Evolutionary conservation across 306 rosid genomes (phyloP).

Genomic region (Vicia villosa): DNA sequence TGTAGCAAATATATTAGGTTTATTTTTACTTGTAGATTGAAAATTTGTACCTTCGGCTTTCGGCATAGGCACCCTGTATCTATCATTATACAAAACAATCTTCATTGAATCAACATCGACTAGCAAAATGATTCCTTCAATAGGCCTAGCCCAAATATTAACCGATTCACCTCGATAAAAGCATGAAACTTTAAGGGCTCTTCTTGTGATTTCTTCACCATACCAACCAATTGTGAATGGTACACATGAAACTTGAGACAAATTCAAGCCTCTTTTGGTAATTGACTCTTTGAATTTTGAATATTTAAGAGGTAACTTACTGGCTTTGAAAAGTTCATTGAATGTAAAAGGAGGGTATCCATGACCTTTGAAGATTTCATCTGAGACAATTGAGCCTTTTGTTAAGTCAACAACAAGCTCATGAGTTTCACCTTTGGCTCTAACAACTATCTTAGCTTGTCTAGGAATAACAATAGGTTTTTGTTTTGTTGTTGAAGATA

Average conservation of each 20-base stretch:
- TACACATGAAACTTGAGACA: slow-evolving; percentile 76
- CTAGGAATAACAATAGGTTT: slow-evolving; percentile 49
- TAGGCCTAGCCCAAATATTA: slow-evolving; percentile 80
- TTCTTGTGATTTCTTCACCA: slow-evolving; percentile 59
- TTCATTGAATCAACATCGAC: slow-evolving; percentile 77
- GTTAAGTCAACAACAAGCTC: slow-evolving; percentile 67
- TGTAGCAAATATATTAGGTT: slow-evolving; percentile 22
- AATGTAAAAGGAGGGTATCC: slow-evolving; percentile 83
- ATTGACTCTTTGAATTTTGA: slow-evolving; percentile 62
- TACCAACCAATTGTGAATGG: slow-evolving; percentile 88
- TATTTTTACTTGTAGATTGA: slow-evolving; percentile 38
- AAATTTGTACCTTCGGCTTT: slow-evolving; percentile 75
- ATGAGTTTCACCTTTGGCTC: slow-evolving; percentile 63
- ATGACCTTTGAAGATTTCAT: slow-evolving; percentile 59
- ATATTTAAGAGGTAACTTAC: slow-evolving; percentile 62
- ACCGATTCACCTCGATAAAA: slow-evolving; percentile 65
- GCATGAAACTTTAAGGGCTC: slow-evolving; percentile 68
- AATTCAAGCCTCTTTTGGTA: slow-evolving; percentile 58
- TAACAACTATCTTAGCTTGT: slow-evolving; percentile 67
- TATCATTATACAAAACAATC: slow-evolving; percentile 59
- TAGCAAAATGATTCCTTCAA: slow-evolving; percentile 64
- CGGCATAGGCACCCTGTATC: slow-evolving; percentile 66
- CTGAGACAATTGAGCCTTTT: slow-evolving; percentile 49
- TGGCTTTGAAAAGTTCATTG: slow-evolving; percentile 65
- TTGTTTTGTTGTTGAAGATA: slow-evolving; percentile 47